phyloP scores from a whole-genome alignment of 768 basidiomycete species.

The Amanita jacksonii region DNA sequence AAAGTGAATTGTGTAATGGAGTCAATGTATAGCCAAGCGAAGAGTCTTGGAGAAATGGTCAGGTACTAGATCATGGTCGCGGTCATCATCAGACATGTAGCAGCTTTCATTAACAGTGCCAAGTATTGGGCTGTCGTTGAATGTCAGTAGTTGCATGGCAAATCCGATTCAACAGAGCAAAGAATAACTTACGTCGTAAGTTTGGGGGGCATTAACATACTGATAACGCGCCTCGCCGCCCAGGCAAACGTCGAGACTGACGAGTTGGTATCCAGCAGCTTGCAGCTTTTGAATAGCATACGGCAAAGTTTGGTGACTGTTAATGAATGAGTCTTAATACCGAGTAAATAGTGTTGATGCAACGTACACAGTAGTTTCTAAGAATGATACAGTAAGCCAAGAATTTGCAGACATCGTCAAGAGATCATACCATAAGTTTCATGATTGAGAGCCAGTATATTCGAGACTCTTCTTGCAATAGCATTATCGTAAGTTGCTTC shows the following conservation, averaged over 20 bases:
- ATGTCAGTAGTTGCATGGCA: too few relatives aligned
- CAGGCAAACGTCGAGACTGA: constrained; percentile 31
- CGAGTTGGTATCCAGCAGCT: constrained; percentile 26
- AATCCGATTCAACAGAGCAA: too few relatives aligned
- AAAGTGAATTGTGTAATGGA: too few relatives aligned
- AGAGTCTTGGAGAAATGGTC: too few relatives aligned
- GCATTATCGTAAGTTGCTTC: constrained; percentile 17
- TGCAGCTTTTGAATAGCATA: constrained; percentile 21
- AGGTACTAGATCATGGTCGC: too few relatives aligned
- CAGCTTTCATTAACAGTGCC: too few relatives aligned
- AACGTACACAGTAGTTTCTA: constrained; percentile 19
- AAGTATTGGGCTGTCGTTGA: constrained; percentile 9
- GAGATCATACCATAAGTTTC: constrained; percentile 18
- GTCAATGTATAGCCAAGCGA: too few relatives aligned
- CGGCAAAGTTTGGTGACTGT: constrained; percentile 20
- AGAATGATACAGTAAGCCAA: constrained; percentile 6
- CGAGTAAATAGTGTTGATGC: not conserved
- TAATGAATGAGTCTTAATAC: not conserved
- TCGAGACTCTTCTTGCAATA: constrained; percentile 16
- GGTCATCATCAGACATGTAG: too few relatives aligned
- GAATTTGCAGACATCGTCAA: not conserved
- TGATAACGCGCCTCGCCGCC: constrained; percentile 10
- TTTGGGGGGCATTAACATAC: not conserved
- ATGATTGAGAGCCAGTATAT: constrained; percentile 25
- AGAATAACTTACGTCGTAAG: not conserved